Percentiles rank a stretch among this genome's conserved stretches.
phyloP scores from a whole-genome alignment of 2,329 filamentous ascomycete genomes.

The Venturia oleaginea region DNA sequence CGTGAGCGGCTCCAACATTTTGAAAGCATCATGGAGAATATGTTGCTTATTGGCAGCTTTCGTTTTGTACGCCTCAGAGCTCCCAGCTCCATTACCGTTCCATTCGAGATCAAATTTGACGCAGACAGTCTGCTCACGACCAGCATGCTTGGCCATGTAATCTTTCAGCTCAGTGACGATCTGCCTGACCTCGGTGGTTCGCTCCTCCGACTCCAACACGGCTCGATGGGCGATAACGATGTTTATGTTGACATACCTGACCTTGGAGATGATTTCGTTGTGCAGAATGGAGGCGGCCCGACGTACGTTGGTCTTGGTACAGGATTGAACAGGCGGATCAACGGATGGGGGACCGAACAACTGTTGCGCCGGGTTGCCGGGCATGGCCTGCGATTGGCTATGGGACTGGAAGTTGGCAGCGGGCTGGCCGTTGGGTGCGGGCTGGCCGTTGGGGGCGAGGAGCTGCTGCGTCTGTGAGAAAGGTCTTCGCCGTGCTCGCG shows the following conservation, averaged over 20 bases:
- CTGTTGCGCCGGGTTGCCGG: neutral
- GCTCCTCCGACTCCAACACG: neutral
- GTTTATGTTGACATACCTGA: neutral
- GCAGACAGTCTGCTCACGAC: neutral
- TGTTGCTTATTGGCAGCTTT: neutral
- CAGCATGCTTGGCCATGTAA: neutral
- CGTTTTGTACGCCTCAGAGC: neutral
- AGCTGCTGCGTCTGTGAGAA: neutral
- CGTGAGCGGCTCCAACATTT: neutral
- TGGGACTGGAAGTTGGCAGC: neutral
- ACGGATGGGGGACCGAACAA: neutral
- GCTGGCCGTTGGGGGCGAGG: neutral
- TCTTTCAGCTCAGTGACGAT: neutral
- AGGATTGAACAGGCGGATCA: neutral
- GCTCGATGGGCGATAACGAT: neutral
- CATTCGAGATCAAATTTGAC: neutral
- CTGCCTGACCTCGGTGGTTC: neutral
- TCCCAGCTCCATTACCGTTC: neutral
- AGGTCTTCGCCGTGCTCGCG: neutral
- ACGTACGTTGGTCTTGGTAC: neutral
- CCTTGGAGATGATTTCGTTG: neutral
- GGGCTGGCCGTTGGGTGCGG: neutral
- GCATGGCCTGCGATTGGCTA: neutral
- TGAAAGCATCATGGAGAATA: neutral
- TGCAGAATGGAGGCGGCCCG: neutral